These are phyloP conservation scores for Sordariomycetes sp. DNA, from an alignment of 2,329 filamentous ascomycete species.

Conservation along the genomic window DNA sequence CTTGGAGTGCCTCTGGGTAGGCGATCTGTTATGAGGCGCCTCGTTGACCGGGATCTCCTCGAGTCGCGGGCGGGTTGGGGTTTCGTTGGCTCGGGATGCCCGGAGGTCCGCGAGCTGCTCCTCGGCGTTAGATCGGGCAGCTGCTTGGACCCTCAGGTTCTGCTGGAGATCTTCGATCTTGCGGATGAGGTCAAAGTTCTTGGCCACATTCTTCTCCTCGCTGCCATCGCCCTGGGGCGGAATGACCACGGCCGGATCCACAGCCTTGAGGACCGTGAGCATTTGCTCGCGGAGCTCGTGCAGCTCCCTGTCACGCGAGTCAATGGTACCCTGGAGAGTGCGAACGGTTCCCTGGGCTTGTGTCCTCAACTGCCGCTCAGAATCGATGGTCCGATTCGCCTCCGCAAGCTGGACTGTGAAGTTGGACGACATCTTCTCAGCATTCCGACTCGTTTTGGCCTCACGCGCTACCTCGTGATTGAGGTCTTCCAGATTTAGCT, in stretches of 20 bases:
- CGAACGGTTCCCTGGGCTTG: constrained; percentile 82
- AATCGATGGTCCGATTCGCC: constrained; percentile 79
- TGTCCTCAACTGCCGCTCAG: constrained; percentile 72
- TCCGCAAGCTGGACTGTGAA: constrained; percentile 78
- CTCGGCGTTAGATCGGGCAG: constrained; percentile 74
- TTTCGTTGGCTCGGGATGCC: constrained; percentile 56
- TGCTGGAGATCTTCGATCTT: constrained; percentile 85
- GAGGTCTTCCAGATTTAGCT: constrained; percentile 79
- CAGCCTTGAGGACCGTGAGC: constrained; percentile 72
- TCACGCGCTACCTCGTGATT: constrained; percentile 87
- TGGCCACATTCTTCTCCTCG: constrained; percentile 58
- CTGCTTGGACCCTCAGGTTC: constrained; percentile 72
- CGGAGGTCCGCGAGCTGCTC: constrained; percentile 70
- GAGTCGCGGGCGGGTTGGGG: constrained; percentile 60
- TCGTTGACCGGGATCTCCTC: constrained; percentile 86
- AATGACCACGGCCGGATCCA: constrained; percentile 64
- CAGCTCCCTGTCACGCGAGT: constrained; percentile 71
- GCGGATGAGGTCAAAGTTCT: constrained; percentile 73
- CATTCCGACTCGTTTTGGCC: constrained; percentile 79
- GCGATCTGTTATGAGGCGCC: constrained; percentile 62
- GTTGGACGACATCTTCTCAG: constrained; percentile 77
- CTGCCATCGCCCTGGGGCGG: constrained; percentile 42
- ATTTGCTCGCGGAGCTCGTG: constrained; percentile 71
- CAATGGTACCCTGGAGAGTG: constrained; percentile 68
- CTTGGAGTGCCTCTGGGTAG: constrained; percentile 54